These are phyloP conservation scores for Apiospora malaysiana DNA, from an alignment of 2,329 filamentous ascomycete species.

Conservation along the genomic window DNA sequence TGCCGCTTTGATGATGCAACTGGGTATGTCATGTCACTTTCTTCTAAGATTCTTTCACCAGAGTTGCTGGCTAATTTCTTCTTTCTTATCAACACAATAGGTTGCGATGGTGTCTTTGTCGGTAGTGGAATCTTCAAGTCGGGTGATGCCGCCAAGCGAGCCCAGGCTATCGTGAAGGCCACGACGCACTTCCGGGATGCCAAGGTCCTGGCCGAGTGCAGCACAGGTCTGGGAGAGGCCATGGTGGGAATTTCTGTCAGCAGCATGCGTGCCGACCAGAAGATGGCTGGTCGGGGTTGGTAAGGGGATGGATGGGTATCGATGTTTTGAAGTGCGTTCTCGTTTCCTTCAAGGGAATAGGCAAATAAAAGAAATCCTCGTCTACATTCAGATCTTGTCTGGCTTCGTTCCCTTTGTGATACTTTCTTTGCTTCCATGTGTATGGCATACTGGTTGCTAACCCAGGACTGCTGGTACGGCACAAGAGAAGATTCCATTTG, in stretches of 20 bases:
- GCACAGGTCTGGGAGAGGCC: constrained; percentile 89
- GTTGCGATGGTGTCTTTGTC: constrained; percentile 97
- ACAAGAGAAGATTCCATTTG: no score
- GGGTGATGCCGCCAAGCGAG: constrained; percentile 86
- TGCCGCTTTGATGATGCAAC: constrained; percentile 96
- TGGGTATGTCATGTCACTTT: constrained; percentile 43
- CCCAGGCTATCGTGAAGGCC: constrained; percentile 92
- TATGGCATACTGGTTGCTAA: no score
- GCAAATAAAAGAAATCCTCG: no score
- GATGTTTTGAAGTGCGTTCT: background rate
- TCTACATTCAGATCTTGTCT: no score
- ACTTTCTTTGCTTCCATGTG: no score
- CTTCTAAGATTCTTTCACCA: no score
- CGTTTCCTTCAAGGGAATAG: no score
- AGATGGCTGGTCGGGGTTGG: constrained; percentile 86
- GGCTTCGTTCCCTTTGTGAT: no score
- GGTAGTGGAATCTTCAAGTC: constrained; percentile 98
- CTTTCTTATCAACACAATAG: constrained; percentile 42
- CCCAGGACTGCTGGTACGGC: no score
- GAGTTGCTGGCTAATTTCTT: background rate
- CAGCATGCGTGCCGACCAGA: constrained; percentile 78
- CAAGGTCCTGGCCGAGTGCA: constrained; percentile 84
- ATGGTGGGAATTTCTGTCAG: constrained; percentile 96
- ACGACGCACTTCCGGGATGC: constrained; percentile 89
- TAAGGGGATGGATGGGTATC: constrained; percentile 48